phyloP scores from a whole-genome alignment of 2,329 filamentous ascomycete species.

The Triangularia verruculosa region DNA sequence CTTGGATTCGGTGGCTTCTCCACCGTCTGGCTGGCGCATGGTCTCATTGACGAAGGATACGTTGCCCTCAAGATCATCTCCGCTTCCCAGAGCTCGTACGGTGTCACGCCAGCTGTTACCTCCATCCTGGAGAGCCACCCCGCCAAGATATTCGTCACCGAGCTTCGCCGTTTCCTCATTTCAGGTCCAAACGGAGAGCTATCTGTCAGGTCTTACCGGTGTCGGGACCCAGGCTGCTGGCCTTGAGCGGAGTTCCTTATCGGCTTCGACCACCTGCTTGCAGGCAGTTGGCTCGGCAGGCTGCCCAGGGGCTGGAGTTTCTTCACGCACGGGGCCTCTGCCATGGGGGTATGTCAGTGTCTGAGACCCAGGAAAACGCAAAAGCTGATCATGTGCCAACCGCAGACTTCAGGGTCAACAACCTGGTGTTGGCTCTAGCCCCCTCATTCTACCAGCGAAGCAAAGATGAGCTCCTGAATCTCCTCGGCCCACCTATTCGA shows the following conservation, averaged over 20 bases:
- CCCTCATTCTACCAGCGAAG: neutral
- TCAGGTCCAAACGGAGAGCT: conserved; percentile 19
- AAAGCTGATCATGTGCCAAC: neutral
- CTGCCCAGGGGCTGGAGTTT: conserved; percentile 18
- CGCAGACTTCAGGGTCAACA: neutral
- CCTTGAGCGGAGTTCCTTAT: conserved; percentile 17
- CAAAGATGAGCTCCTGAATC: neutral
- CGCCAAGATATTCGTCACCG: conserved; percentile 16
- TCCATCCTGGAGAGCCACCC: conserved; percentile 6
- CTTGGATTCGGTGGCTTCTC: neutral
- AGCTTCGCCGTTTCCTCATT: conserved; percentile 17
- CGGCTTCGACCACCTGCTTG: conserved; percentile 20
- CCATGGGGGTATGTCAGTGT: conserved; percentile 23
- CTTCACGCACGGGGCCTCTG: conserved; percentile 24
- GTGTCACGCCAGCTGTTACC: conserved; percentile 6
- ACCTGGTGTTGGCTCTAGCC: neutral
- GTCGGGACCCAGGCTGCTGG: conserved; percentile 15
- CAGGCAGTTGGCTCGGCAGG: conserved; percentile 15
- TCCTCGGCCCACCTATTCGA: neutral
- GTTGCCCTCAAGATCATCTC: neutral
- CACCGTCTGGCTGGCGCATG: neutral
- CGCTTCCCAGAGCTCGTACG: neutral
- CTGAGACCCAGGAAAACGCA: neutral
- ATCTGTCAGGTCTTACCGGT: conserved; percentile 18
- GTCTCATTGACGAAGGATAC: neutral